Conservation (phyloP, 345 rosid genomes). For the Populus pruinosa region DNA sequence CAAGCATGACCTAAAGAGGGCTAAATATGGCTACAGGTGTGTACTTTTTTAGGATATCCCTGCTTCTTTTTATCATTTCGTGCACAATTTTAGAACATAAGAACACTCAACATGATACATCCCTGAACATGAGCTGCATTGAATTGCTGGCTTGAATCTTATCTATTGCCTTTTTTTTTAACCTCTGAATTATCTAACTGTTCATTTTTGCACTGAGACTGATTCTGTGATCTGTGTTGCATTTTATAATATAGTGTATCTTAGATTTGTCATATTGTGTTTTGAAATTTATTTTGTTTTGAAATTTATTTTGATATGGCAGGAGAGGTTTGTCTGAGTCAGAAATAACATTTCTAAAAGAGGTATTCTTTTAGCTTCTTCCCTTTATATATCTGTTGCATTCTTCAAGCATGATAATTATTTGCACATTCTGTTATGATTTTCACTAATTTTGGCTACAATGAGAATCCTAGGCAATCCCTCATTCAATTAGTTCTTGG, state of each 20-base stretch:
- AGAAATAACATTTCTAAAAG: conserved; percentile 74
- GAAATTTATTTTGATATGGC: conserved; percentile 24
- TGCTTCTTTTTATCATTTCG: conserved; percentile 3
- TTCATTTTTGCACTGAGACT: neutral
- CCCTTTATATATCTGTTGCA: conserved; percentile 7
- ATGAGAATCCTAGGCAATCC: neutral
- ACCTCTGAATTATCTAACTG: neutral
- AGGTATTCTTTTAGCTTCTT: conserved; percentile 43
- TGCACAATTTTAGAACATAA: neutral
- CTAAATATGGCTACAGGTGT: conserved; percentile 89
- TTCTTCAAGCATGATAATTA: conserved; percentile 6
- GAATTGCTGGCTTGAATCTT: neutral
- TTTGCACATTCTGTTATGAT: conserved; percentile 2
- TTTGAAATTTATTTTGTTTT: conserved; percentile 6
- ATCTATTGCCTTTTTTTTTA: neutral
- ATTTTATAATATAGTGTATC: neutral
- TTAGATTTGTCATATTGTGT: neutral
- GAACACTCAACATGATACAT: neutral
- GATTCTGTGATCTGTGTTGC: neutral
- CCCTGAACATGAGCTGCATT: neutral
- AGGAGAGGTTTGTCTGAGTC: conserved; percentile 93
- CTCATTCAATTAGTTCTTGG: neutral
- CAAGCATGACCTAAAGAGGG: conserved; percentile 41
- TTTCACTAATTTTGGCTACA: neutral
- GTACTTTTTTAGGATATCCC: conserved; percentile 15